phyloP scores from a whole-genome alignment of 2,329 filamentous ascomycete genomes.

The Xenoacremonium recifei region DNA sequence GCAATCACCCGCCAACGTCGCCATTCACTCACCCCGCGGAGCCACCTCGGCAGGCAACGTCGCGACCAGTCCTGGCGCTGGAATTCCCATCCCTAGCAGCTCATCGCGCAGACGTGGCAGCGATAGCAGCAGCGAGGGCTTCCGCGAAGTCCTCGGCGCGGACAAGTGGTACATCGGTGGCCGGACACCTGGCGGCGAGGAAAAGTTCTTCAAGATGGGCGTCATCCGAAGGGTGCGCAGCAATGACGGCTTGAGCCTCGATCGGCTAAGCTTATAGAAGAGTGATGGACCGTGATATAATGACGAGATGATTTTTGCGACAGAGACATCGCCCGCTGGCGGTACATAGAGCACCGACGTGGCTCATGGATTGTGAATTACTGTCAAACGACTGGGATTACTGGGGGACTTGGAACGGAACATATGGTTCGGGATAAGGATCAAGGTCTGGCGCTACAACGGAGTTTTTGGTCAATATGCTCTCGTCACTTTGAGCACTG shows the following conservation, averaged over 20 bases:
- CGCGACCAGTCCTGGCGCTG: constrained; percentile 16
- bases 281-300: background rate
- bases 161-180: constrained; percentile 85
- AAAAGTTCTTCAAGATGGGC: constrained; percentile 77
- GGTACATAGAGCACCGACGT: constrained; percentile 12
- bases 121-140: constrained; percentile 74
- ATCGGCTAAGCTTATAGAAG: constrained; percentile 70
- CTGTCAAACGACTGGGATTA: too few species aligned
- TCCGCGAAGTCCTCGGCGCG: constrained; percentile 67
- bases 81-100: constrained; percentile 41
- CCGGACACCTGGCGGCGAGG: constrained; percentile 72
- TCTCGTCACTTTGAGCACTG: constrained; percentile 6
- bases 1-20: constrained; percentile 27
- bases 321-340: background rate
- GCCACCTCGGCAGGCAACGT: constrained; percentile 13
- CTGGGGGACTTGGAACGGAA: constrained; percentile 8
- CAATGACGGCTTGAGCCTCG: constrained; percentile 71
- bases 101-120: constrained; percentile 60
- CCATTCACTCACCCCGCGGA: constrained; percentile 29
- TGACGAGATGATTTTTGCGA: constrained; percentile 3
- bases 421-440: constrained; percentile 3
- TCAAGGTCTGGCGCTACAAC: constrained; percentile 15
- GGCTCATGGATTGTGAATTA: constrained; percentile 7
- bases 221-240: constrained; percentile 72
- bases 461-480: constrained; percentile 5